phyloP scores from a whole-genome alignment of 306 rosid species.

The Quercus parvula region DNA sequence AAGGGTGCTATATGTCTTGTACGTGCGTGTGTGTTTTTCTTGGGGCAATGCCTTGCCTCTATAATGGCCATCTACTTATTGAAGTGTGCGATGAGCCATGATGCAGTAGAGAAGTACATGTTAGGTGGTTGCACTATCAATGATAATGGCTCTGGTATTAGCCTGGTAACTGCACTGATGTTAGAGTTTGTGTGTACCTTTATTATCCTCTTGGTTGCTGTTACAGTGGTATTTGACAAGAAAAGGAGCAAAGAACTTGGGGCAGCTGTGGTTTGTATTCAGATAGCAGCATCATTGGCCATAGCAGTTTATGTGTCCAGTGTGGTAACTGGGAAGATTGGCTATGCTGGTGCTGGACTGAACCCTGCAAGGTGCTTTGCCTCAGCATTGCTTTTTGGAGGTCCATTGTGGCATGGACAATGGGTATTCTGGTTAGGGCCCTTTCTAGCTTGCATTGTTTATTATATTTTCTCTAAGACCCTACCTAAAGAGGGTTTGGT shows the following conservation, averaged over 20 bases:
- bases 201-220: background rate
- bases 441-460: slow-evolving; percentile 13
- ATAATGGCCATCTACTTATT: slow-evolving; percentile 2
- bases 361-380: slow-evolving; percentile 26
- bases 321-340: background rate
- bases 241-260: slow-evolving; percentile 10
- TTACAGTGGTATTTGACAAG: slow-evolving; percentile 2
- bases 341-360: slow-evolving; percentile 3
- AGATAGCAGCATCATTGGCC: background rate
- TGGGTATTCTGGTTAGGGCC: slow-evolving; percentile 31
- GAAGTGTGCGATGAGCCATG: slow-evolving; percentile 8
- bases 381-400: slow-evolving; percentile 5
- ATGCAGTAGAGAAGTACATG: background rate
- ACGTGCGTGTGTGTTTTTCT: background rate
- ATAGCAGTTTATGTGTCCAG: background rate
- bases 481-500: slow-evolving; percentile 7
- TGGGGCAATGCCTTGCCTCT: slow-evolving; percentile 11
- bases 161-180: background rate
- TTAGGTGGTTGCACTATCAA: slow-evolving; percentile 13
- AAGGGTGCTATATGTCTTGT: background rate
- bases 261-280: background rate
- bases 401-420: slow-evolving; percentile 17
- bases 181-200: slow-evolving; percentile 16
- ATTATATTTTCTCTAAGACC: background rate
- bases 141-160: background rate